Percentiles rank a stretch among this genome's conserved stretches.
These are phyloP conservation scores for Fusarium sp. DNA, from an alignment of 2,329 filamentous ascomycete genomes.

Conservation along the genomic window DNA sequence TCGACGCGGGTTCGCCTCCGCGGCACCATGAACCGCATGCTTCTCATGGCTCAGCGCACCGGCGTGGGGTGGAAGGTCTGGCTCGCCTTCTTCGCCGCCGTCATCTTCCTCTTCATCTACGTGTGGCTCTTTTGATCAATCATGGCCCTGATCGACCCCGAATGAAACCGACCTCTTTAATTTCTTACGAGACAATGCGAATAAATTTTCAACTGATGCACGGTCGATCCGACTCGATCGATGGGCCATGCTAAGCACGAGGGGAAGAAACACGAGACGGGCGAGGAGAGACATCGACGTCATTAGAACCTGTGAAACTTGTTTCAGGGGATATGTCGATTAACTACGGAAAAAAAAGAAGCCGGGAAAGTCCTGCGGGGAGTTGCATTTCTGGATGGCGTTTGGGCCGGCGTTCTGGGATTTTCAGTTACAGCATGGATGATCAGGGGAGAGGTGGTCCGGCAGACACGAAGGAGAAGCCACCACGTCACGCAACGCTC, in stretches of 20 bases:
- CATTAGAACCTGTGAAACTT: neutral
- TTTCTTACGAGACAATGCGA: neutral
- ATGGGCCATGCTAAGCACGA: neutral
- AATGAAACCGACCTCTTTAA: neutral
- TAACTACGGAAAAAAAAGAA: constrained; percentile 2
- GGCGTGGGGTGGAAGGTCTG: constrained; percentile 98
- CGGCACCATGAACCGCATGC: constrained; percentile 97
- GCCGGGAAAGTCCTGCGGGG: constrained; percentile 24
- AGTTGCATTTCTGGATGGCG: constrained; percentile 45
- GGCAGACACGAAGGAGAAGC: constrained; percentile 22
- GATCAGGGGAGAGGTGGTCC: constrained; percentile 12
- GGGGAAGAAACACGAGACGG: neutral
- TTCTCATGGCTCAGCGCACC: constrained; percentile 93
- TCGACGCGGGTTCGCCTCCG: constrained; percentile 83
- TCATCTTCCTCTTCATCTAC: constrained; percentile 88
- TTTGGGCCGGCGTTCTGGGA: constrained; percentile 40
- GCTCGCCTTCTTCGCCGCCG: constrained; percentile 88
- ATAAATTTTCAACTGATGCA: too few species aligned
- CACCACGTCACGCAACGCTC: constrained; percentile 32
- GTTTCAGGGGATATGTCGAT: neutral
- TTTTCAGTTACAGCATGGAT: constrained; percentile 31
- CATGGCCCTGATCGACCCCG: neutral
- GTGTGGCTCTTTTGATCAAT: constrained; percentile 85
- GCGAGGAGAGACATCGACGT: neutral
- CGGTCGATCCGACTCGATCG: neutral